phyloP scores from a whole-genome alignment of 768 basidiomycete species.

The Fomitopsis pulvina region DNA sequence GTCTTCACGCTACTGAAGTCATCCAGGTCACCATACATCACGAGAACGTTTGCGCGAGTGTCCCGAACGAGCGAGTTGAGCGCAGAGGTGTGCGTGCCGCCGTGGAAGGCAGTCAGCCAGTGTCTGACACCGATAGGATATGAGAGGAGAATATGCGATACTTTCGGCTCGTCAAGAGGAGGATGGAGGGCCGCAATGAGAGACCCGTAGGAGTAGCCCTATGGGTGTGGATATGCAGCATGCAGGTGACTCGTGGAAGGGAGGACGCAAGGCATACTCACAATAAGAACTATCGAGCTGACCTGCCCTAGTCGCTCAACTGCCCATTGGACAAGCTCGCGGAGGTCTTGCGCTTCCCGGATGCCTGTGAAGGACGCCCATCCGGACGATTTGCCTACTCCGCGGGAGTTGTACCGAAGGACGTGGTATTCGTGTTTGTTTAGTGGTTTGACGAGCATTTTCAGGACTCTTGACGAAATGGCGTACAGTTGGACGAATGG shows the following conservation, averaged over 20 bases:
- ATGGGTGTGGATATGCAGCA: no score
- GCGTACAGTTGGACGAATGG: not conserved
- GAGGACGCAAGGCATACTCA: conserved; percentile 27
- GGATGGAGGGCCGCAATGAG: conserved; percentile 66
- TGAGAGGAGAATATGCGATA: conserved; percentile 64
- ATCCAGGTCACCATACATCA: conserved; percentile 64
- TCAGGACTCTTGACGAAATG: conserved; percentile 30
- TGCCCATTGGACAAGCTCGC: conserved; percentile 53
- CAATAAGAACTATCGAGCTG: conserved; percentile 50
- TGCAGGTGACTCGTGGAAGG: not conserved
- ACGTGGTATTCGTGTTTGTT: conserved; percentile 45
- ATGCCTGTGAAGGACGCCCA: conserved; percentile 69
- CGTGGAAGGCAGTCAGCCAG: conserved; percentile 64
- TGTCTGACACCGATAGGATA: conserved; percentile 68
- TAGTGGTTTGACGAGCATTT: conserved; percentile 35
- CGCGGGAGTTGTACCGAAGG: conserved; percentile 70
- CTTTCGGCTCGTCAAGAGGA: conserved; percentile 42
- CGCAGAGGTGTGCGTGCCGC: conserved; percentile 44
- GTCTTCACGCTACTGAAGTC: conserved; percentile 55
- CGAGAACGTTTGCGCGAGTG: conserved; percentile 43
- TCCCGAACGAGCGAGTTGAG: conserved; percentile 45
- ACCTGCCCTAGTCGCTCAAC: conserved; percentile 36
- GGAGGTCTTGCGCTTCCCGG: conserved; percentile 64
- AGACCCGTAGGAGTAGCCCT: conserved; percentile 84
- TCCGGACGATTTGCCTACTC: conserved; percentile 69